A percentile compares a stretch with the other conserved stretches of the same genome.
phyloP scores from a whole-genome alignment of 257 asterid genomes.

The Plantago elongata region DNA sequence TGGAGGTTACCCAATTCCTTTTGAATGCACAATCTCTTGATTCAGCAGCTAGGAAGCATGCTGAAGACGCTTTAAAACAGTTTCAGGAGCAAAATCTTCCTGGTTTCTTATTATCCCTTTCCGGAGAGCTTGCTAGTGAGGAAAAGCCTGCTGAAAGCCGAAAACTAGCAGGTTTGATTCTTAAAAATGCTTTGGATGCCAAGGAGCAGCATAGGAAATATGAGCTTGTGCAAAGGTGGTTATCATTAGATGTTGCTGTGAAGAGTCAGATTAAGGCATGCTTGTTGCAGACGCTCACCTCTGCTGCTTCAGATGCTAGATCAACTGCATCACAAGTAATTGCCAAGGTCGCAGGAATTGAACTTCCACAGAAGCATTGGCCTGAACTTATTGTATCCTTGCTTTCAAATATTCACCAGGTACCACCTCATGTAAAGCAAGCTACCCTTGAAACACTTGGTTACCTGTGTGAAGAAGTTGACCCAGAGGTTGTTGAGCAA shows the following conservation, averaged over 20 bases:
- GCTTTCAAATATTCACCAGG: slow-evolving; percentile 66
- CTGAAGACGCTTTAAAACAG: slow-evolving; percentile 68
- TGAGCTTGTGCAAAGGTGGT: slow-evolving; percentile 75
- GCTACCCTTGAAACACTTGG: slow-evolving; percentile 79
- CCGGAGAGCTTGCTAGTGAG: slow-evolving; percentile 72
- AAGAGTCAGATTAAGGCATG: slow-evolving; percentile 69
- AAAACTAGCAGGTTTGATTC: slow-evolving; percentile 68
- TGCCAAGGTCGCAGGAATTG: slow-evolving; percentile 83
- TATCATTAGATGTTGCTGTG: slow-evolving; percentile 55
- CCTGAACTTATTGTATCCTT: slow-evolving; percentile 78
- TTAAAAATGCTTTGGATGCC: slow-evolving; percentile 83
- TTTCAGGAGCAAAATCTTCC: slow-evolving; percentile 91
- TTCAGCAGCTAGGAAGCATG: slow-evolving; percentile 64
- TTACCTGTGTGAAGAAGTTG: slow-evolving; percentile 78
- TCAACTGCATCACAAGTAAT: slow-evolving; percentile 81
- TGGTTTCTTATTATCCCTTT: slow-evolving; percentile 59
- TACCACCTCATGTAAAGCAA: slow-evolving; percentile 71
- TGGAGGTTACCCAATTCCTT: slow-evolving; percentile 86
- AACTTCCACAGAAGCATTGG: slow-evolving; percentile 83
- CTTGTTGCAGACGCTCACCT: slow-evolving; percentile 67
- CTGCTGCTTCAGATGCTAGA: slow-evolving; percentile 58
- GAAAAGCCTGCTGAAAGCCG: slow-evolving; percentile 84
- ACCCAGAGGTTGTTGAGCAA: slow-evolving; percentile 70
- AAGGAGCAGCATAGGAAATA: slow-evolving; percentile 72
- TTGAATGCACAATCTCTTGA: slow-evolving; percentile 73